phyloP scores from a whole-genome alignment of 176 grass and related monocot species.

The Avena eriantha region DNA sequence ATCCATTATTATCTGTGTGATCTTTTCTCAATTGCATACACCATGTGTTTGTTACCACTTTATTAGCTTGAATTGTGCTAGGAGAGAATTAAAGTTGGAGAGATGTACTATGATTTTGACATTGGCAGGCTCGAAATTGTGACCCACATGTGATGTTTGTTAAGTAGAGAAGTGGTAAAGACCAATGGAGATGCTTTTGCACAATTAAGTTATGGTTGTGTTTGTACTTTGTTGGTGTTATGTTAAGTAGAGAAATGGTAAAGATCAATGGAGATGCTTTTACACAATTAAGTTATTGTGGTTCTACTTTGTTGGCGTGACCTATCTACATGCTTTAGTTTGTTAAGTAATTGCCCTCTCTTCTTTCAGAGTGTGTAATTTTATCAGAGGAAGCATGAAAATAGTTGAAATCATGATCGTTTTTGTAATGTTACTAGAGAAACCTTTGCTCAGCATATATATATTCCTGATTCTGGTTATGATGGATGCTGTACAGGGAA shows the following conservation, averaged over 20 bases:
- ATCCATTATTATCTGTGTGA: constrained; percentile 9
- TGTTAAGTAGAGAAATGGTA: neutral
- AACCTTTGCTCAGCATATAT: neutral
- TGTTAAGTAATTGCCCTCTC: neutral
- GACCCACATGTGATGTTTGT: neutral
- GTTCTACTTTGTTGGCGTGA: neutral
- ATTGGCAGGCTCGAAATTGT: neutral
- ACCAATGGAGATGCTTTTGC: neutral
- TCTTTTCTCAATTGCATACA: constrained; percentile 11
- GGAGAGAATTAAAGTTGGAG: neutral
- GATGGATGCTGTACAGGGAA: constrained; percentile 44
- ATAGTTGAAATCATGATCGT: neutral
- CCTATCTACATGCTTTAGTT: neutral
- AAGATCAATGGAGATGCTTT: constrained; percentile 17
- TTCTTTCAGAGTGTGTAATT: neutral
- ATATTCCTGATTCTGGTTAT: constrained; percentile 30
- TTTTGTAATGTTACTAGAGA: neutral
- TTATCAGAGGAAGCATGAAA: neutral
- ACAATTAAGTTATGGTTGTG: neutral
- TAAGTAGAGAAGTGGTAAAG: neutral
- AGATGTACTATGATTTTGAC: neutral
- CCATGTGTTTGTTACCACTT: constrained; percentile 10
- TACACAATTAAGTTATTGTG: neutral
- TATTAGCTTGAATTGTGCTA: constrained; percentile 23
- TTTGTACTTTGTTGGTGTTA: neutral